Evolutionary conservation across 371 early-diverging fungal genomes (phyloP), one percentile per base, ranked within the genome.

Genomic region (Rhizomucor miehei): DNA sequence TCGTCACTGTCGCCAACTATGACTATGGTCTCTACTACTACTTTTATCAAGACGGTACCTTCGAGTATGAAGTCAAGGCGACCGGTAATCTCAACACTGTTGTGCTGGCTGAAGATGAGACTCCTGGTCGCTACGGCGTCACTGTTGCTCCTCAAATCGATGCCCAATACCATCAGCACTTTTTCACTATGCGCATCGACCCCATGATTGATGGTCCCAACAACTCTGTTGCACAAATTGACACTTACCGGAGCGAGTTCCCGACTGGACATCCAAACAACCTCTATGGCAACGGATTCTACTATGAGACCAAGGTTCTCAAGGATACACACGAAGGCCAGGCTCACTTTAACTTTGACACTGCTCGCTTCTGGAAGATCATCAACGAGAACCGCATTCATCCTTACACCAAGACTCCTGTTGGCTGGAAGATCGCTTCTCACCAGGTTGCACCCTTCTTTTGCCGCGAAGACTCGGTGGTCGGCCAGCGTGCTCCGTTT

Each of bases 1-100:
- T 79, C 53, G 80, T 79, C 29, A 80, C 80, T 48, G 79, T 77
- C 37, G 78, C 77, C 63, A 78, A 80, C 52, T 80, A 80, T 36
- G 80, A 80, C 51, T 80, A 80, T 52, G 80, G 74, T 44, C 65
- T 79, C 21, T 80, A 78, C 62, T 80, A 76, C 58, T 79, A 75
- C 57, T 80, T 80, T 45, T 75, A 80, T 37, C 76, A 77, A 60
- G 80, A 80, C 43, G 80, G 80, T 55, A 72, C 77, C 35, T 80
- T 80, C 43, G 67, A 80, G 53, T 76, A 78, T 29, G 80, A 80
- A 53, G 75, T 79, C 52, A 80, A 80, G 65, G 79, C 79, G 35
- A 80, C 80, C 41, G 80, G 80, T 44, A 71, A 72, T 34, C 63
- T 80, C 11, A 77, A 75, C 46, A 80, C 80, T 1, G 73, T 72